Conservation (phyloP, 2,329 filamentous ascomycete species). For the Colletotrichum sp. region DNA sequence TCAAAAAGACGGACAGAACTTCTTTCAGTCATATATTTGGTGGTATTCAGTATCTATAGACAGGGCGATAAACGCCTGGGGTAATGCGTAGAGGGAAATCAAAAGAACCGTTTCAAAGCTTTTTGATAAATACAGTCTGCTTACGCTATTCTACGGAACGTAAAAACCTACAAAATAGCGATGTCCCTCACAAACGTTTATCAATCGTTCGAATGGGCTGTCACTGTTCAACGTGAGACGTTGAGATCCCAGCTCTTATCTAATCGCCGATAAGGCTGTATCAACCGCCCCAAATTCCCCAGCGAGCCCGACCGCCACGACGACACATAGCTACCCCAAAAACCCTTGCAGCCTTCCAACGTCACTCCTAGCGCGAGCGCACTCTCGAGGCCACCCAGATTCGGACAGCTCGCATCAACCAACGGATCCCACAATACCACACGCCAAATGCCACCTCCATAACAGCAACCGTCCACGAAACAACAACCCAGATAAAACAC, state of each 20-base stretch:
- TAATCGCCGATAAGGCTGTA: slow-evolving; percentile 19
- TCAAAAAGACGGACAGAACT: not conserved
- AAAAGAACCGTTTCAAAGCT: not conserved
- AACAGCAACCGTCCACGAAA: not conserved
- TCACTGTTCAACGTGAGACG: not conserved
- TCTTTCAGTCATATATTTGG: not conserved
- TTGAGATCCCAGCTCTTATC: slow-evolving; percentile 4
- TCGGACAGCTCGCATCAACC: not conserved
- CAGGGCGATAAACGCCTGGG: not conserved
- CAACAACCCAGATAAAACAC: not conserved
- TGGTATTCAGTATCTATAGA: not conserved
- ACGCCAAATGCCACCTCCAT: not conserved
- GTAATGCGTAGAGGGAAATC: not conserved
- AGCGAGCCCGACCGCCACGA: not conserved
- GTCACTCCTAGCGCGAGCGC: not conserved
- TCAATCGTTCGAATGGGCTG: not conserved
- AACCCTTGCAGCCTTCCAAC: not conserved
- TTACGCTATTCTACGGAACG: rapidly evolving
- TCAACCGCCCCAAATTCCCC: not conserved
- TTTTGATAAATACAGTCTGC: not conserved
- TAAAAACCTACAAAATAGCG: not conserved
- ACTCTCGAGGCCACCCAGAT: not conserved
- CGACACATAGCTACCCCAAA: not conserved
- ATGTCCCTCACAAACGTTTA: not conserved
- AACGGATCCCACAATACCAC: too few species aligned